phyloP scores from a whole-genome alignment of 805 yeast genomes.

The Zygotorulaspora sp. region DNA sequence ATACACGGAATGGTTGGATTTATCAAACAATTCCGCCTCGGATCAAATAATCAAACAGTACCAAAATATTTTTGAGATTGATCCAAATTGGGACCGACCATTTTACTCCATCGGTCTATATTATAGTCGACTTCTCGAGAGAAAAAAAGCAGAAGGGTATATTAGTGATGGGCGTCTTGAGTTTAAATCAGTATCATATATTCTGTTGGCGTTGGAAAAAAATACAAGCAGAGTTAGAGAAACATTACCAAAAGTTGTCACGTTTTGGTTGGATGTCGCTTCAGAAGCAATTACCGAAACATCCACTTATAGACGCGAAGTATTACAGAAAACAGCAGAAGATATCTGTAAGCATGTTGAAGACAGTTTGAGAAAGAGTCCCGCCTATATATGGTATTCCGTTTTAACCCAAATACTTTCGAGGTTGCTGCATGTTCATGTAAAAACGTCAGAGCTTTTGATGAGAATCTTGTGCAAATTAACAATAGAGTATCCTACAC shows the following conservation, averaged over 20 bases:
- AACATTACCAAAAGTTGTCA: conserved; percentile 82
- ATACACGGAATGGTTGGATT: conserved; percentile 85
- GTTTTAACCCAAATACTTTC: conserved; percentile 84
- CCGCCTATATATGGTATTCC: conserved; percentile 67
- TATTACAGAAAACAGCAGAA: conserved; percentile 36
- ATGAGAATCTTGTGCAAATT: conserved; percentile 54
- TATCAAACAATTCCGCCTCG: conserved; percentile 77
- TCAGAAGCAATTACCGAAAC: conserved; percentile 27
- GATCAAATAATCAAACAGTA: conserved; percentile 69
- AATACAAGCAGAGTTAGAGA: conserved; percentile 66
- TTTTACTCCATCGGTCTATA: conserved; percentile 77
- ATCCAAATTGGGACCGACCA: conserved; percentile 68
- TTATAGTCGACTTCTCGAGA: conserved; percentile 70
- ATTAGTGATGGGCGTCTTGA: conserved; percentile 30
- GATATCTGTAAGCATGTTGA: conserved; percentile 48
- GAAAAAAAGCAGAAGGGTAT: conserved; percentile 45
- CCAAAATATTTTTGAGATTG: conserved; percentile 49
- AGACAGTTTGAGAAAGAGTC: conserved; percentile 42
- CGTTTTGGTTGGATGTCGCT: conserved; percentile 84
- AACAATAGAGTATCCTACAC: conserved; percentile 65
- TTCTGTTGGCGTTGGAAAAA: conserved; percentile 31
- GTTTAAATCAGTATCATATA: conserved; percentile 29
- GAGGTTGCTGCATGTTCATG: conserved; percentile 62
- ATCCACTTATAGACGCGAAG: conserved; percentile 27
- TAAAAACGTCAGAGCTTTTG: conserved; percentile 51